These are phyloP conservation scores for Solanum clarkiae DNA, from an alignment of 257 asterid genomes.

Conservation along the genomic window DNA sequence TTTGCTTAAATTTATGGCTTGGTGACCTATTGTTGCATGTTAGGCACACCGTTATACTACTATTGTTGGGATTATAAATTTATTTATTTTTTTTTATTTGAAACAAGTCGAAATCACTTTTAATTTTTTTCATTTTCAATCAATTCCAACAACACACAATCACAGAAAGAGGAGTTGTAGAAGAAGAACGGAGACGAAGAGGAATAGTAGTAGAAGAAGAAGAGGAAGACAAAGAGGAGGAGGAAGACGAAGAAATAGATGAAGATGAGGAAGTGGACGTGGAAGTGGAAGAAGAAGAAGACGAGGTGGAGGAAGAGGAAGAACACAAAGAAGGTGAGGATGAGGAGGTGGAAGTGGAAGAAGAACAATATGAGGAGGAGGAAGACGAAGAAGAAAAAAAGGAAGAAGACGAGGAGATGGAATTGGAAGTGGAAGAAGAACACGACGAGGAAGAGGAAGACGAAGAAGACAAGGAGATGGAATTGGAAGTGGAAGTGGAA, in stretches of 20 bases:
- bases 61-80: too few species aligned
- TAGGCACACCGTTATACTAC: background rate
- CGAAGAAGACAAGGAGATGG: background rate
- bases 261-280: background rate
- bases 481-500: too few species aligned
- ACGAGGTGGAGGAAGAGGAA: background rate
- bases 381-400: too few species aligned
- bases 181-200: background rate
- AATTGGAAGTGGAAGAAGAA: background rate
- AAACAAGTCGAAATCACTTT: too few species aligned
- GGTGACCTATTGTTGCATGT: background rate
- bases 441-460: accelerated
- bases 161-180: background rate
- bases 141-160: too few species aligned
- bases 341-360: too few species aligned
- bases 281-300: background rate
- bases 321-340: too few species aligned
- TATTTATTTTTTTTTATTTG: too few species aligned
- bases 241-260: background rate
- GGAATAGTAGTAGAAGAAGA: background rate
- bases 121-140: background rate
- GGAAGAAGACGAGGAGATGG: background rate
- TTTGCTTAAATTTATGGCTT: too few species aligned
- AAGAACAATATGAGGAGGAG: too few species aligned
- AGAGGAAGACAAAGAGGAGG: background rate